Base-by-base conservation (phyloP, 768 basidiomycete genomes). In the Amylocystis lapponica region DNA sequence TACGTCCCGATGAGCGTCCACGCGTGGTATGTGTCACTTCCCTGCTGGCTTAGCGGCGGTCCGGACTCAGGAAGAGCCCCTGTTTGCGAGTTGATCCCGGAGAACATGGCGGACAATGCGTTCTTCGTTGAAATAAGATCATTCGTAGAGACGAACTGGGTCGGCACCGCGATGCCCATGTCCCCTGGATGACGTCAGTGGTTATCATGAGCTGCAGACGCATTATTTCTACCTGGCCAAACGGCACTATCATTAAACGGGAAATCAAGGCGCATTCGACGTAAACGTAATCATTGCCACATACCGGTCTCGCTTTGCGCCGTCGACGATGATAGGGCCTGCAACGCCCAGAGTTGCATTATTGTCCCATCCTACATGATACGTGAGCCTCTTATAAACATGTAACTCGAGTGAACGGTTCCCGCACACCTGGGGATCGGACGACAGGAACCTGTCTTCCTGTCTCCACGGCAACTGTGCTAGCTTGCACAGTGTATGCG, bases 131-230 rank as follows among this genome's bases (percentile, higher is more conserved):
- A 72, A 2, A 77, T 45, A 3, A 81, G 67, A 48, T 79, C 78
- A 49, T 75, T 75, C 0, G 78, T 81, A 0, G 77, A 79, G 0
- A 81, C 78, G 47, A 81, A 79, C 52, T 76, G 72, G 1, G 76
- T 70, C 0, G 78, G 76, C 7, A 78, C 76, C 1, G 76, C 78
- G 26, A 80, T 76, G 11, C 78, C 78, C 78, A 79, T 79, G 52
- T 80, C 78, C 27, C 75, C 75, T 72, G 39, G 8, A 41, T 44
- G 14, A 29, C 31, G 45, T 37, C 12, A 32, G 21, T 22, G 30
- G 11, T 9, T 27, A 6, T 7, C 7, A 7, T n/a, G 14, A 5
- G 32, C 32, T n/a, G 7, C 32, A 10, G 6, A 9, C 22, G n/a
- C 37, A 45, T 26, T 16, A 39, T 14, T 19, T 51, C 25, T 49